Evolutionary conservation across 2,329 filamentous ascomycete genomes (phyloP), one percentile per base, ranked within the genome.

Genomic region (Beauveria asiatica): DNA sequence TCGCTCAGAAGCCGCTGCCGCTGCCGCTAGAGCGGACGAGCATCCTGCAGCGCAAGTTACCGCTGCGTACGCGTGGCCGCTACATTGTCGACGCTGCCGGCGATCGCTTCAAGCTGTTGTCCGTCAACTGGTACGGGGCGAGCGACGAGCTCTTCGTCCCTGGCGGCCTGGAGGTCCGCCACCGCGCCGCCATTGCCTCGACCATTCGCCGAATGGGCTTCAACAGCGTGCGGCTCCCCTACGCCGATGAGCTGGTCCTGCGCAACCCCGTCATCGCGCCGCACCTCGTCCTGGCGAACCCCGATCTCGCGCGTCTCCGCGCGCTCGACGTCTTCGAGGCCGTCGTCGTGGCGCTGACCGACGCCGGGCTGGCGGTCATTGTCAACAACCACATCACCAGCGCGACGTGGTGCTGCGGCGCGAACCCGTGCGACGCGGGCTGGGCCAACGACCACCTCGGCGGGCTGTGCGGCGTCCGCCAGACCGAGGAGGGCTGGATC

Each of bases 331-430:
- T 89, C 5, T 83, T 83, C 65, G 78, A 79, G 62, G 83, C 84
- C 5, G 81, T 82, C 44, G 79, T 85, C 30, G 73, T 77, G 52
- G 76, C 83, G 11, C 73, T 88, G 66, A 88, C 85, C 9, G 79
- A 82, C 30, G 82, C 78, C 11, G 85, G 84, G 23, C 71, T 88
- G 57, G 82, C 83, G 23, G 85, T 88, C 58, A 83, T 88, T 54
- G 72, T 87, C 63, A 89, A 89, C 74, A 83, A 89, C 70, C 86
- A 89, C 71, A 89, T 89, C 70, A 89, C 86, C 1, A 80, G 79
- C 51, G 83, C 85, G 10, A 81, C 81, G 7, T 88, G 85, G 86
- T 89, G 85, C 72, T 88, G 85, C 69, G 85, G 85, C 55, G 82
- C 80, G 25, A 81, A 88, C 68, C 83, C 84, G 1, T 89, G 85